Conservation (phyloP, 208 protist species). For the Acanthamoeba culbertsoni region DNA sequence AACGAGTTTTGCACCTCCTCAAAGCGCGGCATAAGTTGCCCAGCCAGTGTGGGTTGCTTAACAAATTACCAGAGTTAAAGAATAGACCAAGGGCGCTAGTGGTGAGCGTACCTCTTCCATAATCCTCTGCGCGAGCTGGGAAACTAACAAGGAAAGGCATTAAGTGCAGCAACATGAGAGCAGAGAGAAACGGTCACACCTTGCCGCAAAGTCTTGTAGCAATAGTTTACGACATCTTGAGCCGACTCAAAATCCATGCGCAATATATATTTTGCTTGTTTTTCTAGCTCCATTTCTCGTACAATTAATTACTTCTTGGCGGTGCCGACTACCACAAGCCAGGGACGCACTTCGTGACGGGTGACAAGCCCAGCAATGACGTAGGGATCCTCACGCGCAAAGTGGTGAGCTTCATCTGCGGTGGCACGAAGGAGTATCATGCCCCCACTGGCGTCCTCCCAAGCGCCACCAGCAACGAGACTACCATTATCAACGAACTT, state of each 20-base stretch:
- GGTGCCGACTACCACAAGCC: background rate
- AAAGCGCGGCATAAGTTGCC: background rate
- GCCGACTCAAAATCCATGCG: background rate
- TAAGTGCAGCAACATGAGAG: background rate
- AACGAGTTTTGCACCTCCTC: background rate
- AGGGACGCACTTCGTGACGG: background rate
- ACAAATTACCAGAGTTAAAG: background rate
- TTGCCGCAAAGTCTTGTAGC: background rate
- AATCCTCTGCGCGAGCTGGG: background rate
- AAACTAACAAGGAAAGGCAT: background rate
- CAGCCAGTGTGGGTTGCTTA: background rate
- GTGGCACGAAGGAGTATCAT: background rate
- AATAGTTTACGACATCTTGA: slow-evolving; percentile 32
- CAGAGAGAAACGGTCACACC: background rate
- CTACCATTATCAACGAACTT: background rate
- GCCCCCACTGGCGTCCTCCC: background rate
- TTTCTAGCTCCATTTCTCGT: background rate
- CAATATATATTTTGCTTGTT: background rate
- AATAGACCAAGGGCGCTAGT: background rate
- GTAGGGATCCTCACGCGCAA: background rate
- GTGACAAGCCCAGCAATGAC: background rate
- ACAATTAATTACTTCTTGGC: background rate
- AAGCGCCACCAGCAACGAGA: background rate
- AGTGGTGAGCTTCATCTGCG: background rate
- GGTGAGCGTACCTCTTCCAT: slow-evolving; percentile 2